Evolutionary conservation across 192 early-diverging fungal species (phyloP).

Genomic region (Chytriomyces hyalinus): DNA sequence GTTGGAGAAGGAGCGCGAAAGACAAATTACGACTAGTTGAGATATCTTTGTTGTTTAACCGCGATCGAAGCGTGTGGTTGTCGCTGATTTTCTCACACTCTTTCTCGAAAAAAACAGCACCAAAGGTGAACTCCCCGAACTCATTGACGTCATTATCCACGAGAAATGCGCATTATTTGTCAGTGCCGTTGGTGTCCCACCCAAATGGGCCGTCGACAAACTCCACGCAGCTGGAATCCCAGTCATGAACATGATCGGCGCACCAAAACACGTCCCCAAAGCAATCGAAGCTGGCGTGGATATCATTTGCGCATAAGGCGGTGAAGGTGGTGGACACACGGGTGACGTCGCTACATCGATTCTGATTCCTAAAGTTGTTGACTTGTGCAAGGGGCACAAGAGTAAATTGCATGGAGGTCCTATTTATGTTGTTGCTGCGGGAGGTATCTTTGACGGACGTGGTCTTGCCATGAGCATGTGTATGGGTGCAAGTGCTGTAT

Average conservation of each 20-base stretch:
- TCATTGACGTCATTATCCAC: slow-evolving; percentile 53
- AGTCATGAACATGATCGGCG: slow-evolving; percentile 60
- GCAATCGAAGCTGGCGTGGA: slow-evolving; percentile 52
- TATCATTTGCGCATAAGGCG: slow-evolving; percentile 50
- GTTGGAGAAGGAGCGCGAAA: slow-evolving; percentile 53
- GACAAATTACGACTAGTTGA: slow-evolving; percentile 56
- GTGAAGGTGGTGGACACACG: slow-evolving; percentile 57
- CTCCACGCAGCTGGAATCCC: slow-evolving; percentile 51
- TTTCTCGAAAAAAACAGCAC: slow-evolving; percentile 29
- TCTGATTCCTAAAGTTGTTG: slow-evolving; percentile 53
- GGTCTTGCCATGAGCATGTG: slow-evolving; percentile 50
- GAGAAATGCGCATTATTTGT: slow-evolving; percentile 52
- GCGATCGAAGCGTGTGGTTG: background rate
- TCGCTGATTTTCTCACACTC: background rate
- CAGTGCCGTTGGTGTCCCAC: slow-evolving; percentile 55
- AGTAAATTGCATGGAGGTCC: slow-evolving; percentile 44
- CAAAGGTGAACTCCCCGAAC: slow-evolving; percentile 52
- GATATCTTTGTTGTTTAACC: slow-evolving; percentile 3
- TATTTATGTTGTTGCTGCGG: slow-evolving; percentile 52
- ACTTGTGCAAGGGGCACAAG: slow-evolving; percentile 49
- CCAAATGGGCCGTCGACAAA: slow-evolving; percentile 52
- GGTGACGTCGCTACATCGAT: slow-evolving; percentile 46
- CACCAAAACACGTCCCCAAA: slow-evolving; percentile 52
- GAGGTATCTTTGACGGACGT: slow-evolving; percentile 55
- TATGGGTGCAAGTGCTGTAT: slow-evolving; percentile 53